A percentile compares a stretch with the other conserved stretches of the same genome.
Conservation (phyloP, 345 rosid genomes). For the Microthlaspi erraticum region DNA sequence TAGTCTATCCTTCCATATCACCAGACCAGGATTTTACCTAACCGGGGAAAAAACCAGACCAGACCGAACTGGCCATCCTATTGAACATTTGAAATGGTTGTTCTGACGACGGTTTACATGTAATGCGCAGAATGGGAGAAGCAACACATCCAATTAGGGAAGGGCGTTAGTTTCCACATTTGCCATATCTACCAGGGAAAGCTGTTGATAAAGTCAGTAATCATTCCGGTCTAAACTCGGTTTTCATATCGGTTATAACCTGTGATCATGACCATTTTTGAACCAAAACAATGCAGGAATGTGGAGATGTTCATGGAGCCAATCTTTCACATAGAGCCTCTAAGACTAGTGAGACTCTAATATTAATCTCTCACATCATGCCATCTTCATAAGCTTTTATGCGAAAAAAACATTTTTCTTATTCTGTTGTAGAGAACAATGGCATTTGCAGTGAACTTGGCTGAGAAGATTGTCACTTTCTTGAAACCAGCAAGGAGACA, state of each 20-base stretch:
- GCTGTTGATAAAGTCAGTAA: conserved; percentile 60
- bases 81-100: neutral
- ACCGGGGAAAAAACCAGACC: neutral
- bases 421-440: conserved; percentile 51
- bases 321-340: conserved; percentile 60
- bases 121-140: conserved; percentile 64
- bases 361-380: neutral
- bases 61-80: neutral
- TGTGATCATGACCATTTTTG: conserved; percentile 9
- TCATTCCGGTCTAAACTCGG: neutral
- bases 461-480: conserved; percentile 46
- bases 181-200: conserved; percentile 75
- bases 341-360: conserved; percentile 58
- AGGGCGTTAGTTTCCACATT: conserved; percentile 72
- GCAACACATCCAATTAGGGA: conserved; percentile 64
- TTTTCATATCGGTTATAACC: conserved; percentile 1
- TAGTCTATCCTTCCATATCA: conserved; percentile 33
- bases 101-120: neutral
- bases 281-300: conserved; percentile 53
- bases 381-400: conserved; percentile 11
- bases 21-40: conserved; percentile 9
- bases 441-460: conserved; percentile 38
- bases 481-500: conserved; percentile 19
- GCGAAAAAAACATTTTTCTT: neutral
- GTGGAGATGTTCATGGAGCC: conserved; percentile 88